A percentile compares a stretch with the other conserved stretches of the same genome.
phyloP scores from a whole-genome alignment of 148 eudicot species.

The Spergularia bocconei region DNA sequence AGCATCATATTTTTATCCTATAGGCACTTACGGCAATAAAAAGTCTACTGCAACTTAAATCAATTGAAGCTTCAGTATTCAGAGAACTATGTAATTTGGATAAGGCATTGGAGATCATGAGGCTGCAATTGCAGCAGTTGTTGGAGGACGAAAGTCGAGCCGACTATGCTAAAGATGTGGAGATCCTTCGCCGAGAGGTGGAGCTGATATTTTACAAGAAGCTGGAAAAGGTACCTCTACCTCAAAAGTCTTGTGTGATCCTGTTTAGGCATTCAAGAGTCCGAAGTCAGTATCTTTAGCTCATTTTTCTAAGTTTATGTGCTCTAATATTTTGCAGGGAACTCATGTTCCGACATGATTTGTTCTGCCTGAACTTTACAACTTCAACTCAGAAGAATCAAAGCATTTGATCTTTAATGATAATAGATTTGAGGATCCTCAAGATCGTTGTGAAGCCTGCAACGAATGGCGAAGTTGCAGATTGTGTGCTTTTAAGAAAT shows the following conservation, averaged over 20 bases:
- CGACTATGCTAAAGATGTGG: constrained; percentile 71
- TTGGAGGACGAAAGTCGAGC: constrained; percentile 50
- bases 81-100: constrained; percentile 64
- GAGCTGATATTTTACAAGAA: constrained; percentile 58
- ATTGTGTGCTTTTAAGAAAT: not conserved
- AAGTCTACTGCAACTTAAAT: constrained; percentile 53
- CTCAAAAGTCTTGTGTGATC: not conserved
- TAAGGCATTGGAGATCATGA: constrained; percentile 56
- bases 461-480: not conserved
- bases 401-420: not conserved
- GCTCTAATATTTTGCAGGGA: constrained; percentile 37
- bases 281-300: no score
- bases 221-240: constrained; percentile 45
- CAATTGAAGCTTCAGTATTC: constrained; percentile 51
- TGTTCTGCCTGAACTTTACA: not conserved
- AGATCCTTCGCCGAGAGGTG: constrained; percentile 79
- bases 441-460: no score
- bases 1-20: constrained; percentile 18
- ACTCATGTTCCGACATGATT: constrained; percentile 49
- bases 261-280: not conserved
- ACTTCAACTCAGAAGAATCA: not conserved
- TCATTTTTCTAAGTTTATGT: not conserved
- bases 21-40: constrained; percentile 76
- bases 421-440: not conserved
- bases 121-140: constrained; percentile 55